These are phyloP conservation scores for Alternaria sp. DNA, from an alignment of 2,329 filamentous ascomycete species.

Conservation along the genomic window DNA sequence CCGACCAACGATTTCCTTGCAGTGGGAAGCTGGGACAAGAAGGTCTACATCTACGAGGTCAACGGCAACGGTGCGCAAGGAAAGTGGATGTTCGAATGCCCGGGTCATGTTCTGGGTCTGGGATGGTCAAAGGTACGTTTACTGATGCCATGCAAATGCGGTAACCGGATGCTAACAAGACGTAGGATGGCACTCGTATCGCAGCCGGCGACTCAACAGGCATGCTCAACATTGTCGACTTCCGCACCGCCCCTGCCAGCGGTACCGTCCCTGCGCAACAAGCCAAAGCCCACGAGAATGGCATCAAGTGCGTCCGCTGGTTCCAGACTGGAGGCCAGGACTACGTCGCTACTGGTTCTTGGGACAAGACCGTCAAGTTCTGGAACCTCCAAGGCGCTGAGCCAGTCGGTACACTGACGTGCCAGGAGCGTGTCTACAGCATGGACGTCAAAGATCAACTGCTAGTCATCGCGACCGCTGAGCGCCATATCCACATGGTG, in stretches of 20 bases:
- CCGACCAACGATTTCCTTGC: constrained; percentile 81
- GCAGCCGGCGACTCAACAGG: constrained; percentile 92
- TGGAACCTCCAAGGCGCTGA: constrained; percentile 76
- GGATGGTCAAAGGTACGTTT: constrained; percentile 84
- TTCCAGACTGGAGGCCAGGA: constrained; percentile 69
- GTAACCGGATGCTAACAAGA: constrained; percentile 21
- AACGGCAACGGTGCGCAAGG: constrained; percentile 82
- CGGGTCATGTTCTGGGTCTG: constrained; percentile 79
- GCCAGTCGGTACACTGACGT: constrained; percentile 71
- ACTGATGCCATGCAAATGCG: not conserved
- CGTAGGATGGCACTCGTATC: constrained; percentile 87
- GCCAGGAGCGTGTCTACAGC: constrained; percentile 84
- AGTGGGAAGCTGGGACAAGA: constrained; percentile 96
- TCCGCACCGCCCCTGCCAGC: constrained; percentile 59
- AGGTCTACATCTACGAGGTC: constrained; percentile 96
- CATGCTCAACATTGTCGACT: constrained; percentile 85
- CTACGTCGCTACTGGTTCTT: constrained; percentile 91
- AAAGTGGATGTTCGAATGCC: constrained; percentile 86
- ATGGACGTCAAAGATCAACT: constrained; percentile 92
- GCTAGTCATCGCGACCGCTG: constrained; percentile 90
- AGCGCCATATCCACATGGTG: constrained; percentile 95
- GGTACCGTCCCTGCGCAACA: constrained; percentile 54
- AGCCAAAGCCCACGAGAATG: constrained; percentile 79
- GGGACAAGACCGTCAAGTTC: constrained; percentile 91
- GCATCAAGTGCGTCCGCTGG: constrained; percentile 78